Conservation (phyloP, 2,329 filamentous ascomycete species). For the Colletotrichum liriopes region DNA sequence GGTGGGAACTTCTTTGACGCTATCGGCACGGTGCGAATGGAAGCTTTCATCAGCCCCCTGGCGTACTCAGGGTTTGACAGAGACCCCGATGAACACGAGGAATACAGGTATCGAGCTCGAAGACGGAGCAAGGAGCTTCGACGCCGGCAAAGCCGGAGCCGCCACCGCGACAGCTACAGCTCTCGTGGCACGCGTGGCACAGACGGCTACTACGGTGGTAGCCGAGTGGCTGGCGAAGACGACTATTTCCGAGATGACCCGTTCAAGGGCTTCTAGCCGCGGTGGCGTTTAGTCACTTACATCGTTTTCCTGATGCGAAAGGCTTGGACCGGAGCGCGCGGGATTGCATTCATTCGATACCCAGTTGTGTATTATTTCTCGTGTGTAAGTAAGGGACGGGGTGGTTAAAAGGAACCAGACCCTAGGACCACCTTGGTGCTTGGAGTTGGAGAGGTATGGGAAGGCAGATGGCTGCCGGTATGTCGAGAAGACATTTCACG, state of each 20-base stretch:
- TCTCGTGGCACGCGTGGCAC: constrained; percentile 62
- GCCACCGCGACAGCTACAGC: constrained; percentile 67
- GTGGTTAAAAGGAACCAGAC: background rate
- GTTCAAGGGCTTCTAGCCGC: constrained; percentile 71
- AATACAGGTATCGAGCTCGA: constrained; percentile 63
- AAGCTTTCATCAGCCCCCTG: constrained; percentile 87
- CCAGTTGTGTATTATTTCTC: constrained; percentile 40
- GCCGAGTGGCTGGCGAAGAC: constrained; percentile 66
- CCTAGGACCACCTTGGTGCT: constrained; percentile 6
- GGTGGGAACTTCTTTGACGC: constrained; percentile 83
- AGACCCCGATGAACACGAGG: constrained; percentile 65
- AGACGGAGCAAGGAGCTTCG: constrained; percentile 71
- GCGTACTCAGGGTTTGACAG: constrained; percentile 65
- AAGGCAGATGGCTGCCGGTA: constrained; percentile 10
- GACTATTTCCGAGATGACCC: constrained; percentile 74
- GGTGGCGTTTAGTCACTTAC: constrained; percentile 16
- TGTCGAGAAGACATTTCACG: constrained; percentile 12
- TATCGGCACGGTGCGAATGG: constrained; percentile 94
- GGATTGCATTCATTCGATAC: constrained; percentile 37
- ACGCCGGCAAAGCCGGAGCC: constrained; percentile 67
- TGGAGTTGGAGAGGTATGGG: constrained; percentile 18
- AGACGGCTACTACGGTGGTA: constrained; percentile 66
- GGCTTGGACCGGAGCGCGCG: constrained; percentile 23
- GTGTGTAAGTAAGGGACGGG: constrained; percentile 15
- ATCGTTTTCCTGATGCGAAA: constrained; percentile 27